Base-by-base conservation (phyloP, 495 filamentous ascomycete genomes). In the Penicillium chermesinum region DNA sequence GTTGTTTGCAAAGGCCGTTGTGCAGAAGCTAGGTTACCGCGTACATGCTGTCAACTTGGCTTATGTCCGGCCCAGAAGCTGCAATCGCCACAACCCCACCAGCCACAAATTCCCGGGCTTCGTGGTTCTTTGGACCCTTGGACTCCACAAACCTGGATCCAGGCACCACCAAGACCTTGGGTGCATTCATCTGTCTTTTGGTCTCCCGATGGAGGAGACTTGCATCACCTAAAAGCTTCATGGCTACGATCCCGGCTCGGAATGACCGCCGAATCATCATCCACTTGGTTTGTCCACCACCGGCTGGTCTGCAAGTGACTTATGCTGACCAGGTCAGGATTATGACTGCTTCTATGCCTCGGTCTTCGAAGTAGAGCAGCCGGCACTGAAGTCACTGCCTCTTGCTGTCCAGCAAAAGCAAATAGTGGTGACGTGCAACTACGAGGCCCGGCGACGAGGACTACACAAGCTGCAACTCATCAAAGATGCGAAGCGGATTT, bases 321-420 rank as follows among this genome's bases (percentile, higher is more conserved):
- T 1, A 14, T 20, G 21, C 39, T 54, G 32, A 61, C 46, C 40
- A 21, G 45, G 12, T 16, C 43, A 89, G 86, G 87, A 91, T 67
- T 87, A 93, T 71, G 88, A 95, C 70, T 94, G 88, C 64, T 96
- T 96, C 73, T 97, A 97, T 62, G 89, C 89, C 25, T 84, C 87
- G 35, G 90, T 91, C 25, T 83, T 91, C 51, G 90, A 96, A 65
- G 82, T 82, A 46, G 82, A 86, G 54, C 83, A 86, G 54, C 88
- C 91, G 1, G 66, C 74, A 0, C 72, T 95, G 50, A 89, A 82
- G 52, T 69, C 77, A 1, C 65, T 85, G 34, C 89, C 89, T 7
- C 68, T 96, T 37, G 84, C 82, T 38, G 82, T 88, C 30, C 82
- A 87, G 61, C 85, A 88, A 69, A 96, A 96, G 69, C 85, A 88